These are phyloP conservation scores for Pyrenochaeta sp. DNA, from an alignment of 2,329 filamentous ascomycete species.

Conservation along the genomic window DNA sequence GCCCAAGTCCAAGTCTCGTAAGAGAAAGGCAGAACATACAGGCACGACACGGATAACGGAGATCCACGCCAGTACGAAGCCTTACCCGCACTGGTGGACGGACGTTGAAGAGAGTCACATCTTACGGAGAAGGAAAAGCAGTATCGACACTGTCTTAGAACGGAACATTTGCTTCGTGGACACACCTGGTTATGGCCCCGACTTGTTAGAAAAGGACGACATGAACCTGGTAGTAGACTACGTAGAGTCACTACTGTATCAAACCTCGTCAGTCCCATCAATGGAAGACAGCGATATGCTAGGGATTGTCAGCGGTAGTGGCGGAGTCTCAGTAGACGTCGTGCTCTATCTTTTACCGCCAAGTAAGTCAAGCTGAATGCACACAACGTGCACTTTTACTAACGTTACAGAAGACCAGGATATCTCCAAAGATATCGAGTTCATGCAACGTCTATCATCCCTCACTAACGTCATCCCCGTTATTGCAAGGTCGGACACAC, in stretches of 20 bases:
- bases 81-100: constrained; percentile 90
- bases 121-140: constrained; percentile 69
- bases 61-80: constrained; percentile 56
- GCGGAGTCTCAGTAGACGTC: constrained; percentile 83
- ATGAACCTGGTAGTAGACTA: constrained; percentile 65
- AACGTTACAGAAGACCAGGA: constrained; percentile 44
- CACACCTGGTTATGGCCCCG: constrained; percentile 69
- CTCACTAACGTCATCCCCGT: constrained; percentile 88
- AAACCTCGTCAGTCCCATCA: constrained; percentile 67
- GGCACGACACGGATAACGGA: constrained; percentile 48
- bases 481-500: constrained; percentile 77
- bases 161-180: constrained; percentile 95
- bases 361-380: constrained; percentile 59
- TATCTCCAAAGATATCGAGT: constrained; percentile 70
- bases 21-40: constrained; percentile 27
- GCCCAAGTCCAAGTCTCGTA: constrained; percentile 36
- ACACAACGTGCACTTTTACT: constrained; percentile 9
- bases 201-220: constrained; percentile 48
- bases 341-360: constrained; percentile 82
- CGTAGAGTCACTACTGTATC: constrained; percentile 73
- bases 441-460: constrained; percentile 72
- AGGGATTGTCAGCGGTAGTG: constrained; percentile 79
- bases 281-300: constrained; percentile 78
- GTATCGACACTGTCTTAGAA: constrained; percentile 81
- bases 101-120: constrained; percentile 73